These are phyloP conservation scores for bread wheat (Triticum aestivum) DNA, from an alignment of 176 grass and related monocot species.

Conservation along the genomic window DNA sequence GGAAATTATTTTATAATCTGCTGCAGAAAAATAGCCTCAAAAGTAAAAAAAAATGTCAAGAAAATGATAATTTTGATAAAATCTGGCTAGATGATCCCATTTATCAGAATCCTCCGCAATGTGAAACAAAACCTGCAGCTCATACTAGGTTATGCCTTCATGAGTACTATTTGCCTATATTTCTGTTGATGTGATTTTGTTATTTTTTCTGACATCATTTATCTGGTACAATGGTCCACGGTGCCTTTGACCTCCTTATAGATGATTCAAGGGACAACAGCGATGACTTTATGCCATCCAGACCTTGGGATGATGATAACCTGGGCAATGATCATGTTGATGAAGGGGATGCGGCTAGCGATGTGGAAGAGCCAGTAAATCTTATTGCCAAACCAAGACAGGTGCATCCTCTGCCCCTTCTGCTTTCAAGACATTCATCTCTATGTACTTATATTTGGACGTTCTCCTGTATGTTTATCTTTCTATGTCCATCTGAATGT, in stretches of 20 bases:
- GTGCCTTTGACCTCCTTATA: conserved; percentile 25
- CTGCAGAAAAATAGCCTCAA: not conserved
- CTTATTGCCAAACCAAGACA: conserved; percentile 82
- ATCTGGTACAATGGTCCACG: not conserved
- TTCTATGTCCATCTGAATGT: not conserved
- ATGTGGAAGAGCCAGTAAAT: conserved; percentile 56
- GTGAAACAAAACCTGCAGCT: not conserved
- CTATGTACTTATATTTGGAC: not conserved
- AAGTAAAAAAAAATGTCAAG: not conserved
- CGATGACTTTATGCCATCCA: conserved; percentile 42
- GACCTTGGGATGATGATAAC: conserved; percentile 71
- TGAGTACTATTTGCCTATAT: not conserved
- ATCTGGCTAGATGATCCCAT: not conserved
- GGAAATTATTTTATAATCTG: not conserved
- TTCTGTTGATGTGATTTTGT: not conserved
- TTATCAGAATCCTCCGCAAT: not conserved
- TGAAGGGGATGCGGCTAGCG: conserved; percentile 54
- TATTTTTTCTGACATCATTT: not conserved
- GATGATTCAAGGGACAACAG: conserved; percentile 42
- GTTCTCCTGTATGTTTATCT: not conserved
- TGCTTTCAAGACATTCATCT: not conserved
- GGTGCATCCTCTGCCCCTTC: conserved; percentile 35
- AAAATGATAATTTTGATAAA: not conserved
- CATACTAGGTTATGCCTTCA: not conserved
- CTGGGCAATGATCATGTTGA: conserved; percentile 49